Evolutionary conservation across 1,139 yeast genomes (phyloP), one percentile per base, ranked within the genome.

Genomic region (Candida neerlandica): DNA sequence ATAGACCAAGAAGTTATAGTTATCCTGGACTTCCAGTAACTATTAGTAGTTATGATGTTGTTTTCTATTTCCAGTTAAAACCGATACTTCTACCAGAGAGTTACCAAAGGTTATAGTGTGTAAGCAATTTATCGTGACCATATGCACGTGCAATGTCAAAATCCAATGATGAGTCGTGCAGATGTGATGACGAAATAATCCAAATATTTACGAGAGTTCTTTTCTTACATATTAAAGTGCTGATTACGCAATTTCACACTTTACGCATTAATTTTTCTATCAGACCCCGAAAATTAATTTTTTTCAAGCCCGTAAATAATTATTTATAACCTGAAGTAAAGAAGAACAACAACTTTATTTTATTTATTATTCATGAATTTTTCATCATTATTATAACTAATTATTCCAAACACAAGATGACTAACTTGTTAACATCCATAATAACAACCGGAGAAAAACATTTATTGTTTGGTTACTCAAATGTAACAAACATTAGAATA

Each of bases 381-480:
- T 44, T 21, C 18, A 14, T 19, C 12, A n/a, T 19, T 5, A 29
- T 21, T 23, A 40, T 6, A 23, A 43, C 10, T 12, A 35, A 5
- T 27, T 12, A 30, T n/a, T 10, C 27, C 27, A 29, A 23, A 6
- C 19, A 16, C 16, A 9, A 26, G 6, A 69, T 68, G 71, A 59
- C 70, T 27, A 68, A 61, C 39, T 62, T 85, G 39, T 64, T 85
- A 42, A 71, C 84, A 2, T 79, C 88, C 2, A 66, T 77, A 47
- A 68, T 77, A 51, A 74, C 86, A 47, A 54, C 62, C 7, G 82
- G 71, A 19, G 89, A 86, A 58, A 67, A 69, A 1, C 89, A 85
- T 57, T 66, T 89, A 39, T 75, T 90, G 2, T 67, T 88, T 7
- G 96, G 96, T 0, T 61, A 55, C 16, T 44, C 77, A 1, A 71